phyloP scores from a whole-genome alignment of 2,329 filamentous ascomycete species.

The Metarhizium humberi region DNA sequence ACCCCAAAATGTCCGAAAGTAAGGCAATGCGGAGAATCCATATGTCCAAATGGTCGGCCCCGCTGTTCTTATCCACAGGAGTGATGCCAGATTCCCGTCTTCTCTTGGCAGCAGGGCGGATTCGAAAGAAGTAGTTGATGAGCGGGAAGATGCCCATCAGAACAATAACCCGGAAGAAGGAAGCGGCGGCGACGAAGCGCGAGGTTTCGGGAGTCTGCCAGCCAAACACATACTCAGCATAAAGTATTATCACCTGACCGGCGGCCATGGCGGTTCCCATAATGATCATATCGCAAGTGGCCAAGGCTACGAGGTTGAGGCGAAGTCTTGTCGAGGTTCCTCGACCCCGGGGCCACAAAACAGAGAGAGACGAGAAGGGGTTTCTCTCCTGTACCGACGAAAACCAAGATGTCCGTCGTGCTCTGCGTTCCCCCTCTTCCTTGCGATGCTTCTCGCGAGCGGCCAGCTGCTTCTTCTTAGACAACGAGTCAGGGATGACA shows the following conservation, averaged over 20 bases:
- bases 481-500: conserved; percentile 76
- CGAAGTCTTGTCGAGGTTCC: conserved; percentile 52
- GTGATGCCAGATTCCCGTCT: conserved; percentile 25
- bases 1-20: conserved; percentile 66
- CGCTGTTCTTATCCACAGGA: conserved; percentile 43
- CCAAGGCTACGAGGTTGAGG: conserved; percentile 73
- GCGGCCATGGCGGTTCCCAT: conserved; percentile 76
- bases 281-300: conserved; percentile 70
- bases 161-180: conserved; percentile 63
- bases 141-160: conserved; percentile 68
- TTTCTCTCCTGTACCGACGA: conserved; percentile 42
- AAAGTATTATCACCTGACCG: conserved; percentile 74
- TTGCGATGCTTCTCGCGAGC: conserved; percentile 59
- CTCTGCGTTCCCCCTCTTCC: conserved; percentile 29
- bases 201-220: conserved; percentile 79
- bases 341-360: conserved; percentile 64
- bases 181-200: conserved; percentile 72
- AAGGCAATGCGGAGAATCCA: conserved; percentile 67
- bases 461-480: conserved; percentile 56
- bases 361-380: conserved; percentile 65
- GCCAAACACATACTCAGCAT: conserved; percentile 68
- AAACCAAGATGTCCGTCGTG: conserved; percentile 18
- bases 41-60: conserved; percentile 71
- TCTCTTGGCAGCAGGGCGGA: conserved; percentile 35
- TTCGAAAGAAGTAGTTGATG: conserved; percentile 66